Conservation (phyloP, 495 filamentous ascomycete species). For the Trichoderma orchidacearum region DNA sequence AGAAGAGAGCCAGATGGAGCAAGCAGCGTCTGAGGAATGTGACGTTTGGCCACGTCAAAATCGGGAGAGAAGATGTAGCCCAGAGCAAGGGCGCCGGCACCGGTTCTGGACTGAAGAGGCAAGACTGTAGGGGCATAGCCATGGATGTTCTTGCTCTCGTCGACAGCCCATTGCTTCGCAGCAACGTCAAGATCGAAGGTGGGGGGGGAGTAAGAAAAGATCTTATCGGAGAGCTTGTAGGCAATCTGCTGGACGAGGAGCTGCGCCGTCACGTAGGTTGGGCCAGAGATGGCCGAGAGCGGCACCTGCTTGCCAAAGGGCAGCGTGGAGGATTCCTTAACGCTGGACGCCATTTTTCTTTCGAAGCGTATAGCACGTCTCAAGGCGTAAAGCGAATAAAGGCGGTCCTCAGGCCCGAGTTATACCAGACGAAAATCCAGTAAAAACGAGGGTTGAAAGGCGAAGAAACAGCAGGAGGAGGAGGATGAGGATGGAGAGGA, state of each 20-base stretch:
- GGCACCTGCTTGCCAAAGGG: slow-evolving; percentile 47
- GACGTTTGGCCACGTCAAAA: slow-evolving; percentile 79
- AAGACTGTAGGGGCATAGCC: slow-evolving; percentile 67
- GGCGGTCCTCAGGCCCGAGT: neutral
- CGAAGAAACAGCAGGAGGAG: neutral
- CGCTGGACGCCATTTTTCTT: slow-evolving; percentile 2
- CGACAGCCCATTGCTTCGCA: slow-evolving; percentile 56
- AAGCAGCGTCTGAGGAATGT: slow-evolving; percentile 80
- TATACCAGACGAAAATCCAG: neutral
- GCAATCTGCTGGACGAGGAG: slow-evolving; percentile 89
- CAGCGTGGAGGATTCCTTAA: slow-evolving; percentile 36
- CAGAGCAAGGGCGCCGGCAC: slow-evolving; percentile 82
- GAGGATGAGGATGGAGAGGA: slow-evolving; percentile 3
- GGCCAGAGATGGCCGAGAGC: slow-evolving; percentile 62
- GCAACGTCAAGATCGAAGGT: slow-evolving; percentile 80
- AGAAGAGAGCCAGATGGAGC: slow-evolving; percentile 71
- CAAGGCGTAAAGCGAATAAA: neutral
- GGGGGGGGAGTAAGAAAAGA: slow-evolving; percentile 92
- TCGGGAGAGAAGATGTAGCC: slow-evolving; percentile 97
- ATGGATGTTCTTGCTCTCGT: slow-evolving; percentile 59
- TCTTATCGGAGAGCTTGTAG: slow-evolving; percentile 83
- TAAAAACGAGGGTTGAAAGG: neutral
- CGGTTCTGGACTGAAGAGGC: slow-evolving; percentile 72
- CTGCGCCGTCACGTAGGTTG: slow-evolving; percentile 84
- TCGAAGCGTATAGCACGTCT: neutral